Percentiles rank a stretch among this genome's conserved stretches.
Conservation (phyloP, 352 stramenopile species). For the Globisporangium heterothallicum region DNA sequence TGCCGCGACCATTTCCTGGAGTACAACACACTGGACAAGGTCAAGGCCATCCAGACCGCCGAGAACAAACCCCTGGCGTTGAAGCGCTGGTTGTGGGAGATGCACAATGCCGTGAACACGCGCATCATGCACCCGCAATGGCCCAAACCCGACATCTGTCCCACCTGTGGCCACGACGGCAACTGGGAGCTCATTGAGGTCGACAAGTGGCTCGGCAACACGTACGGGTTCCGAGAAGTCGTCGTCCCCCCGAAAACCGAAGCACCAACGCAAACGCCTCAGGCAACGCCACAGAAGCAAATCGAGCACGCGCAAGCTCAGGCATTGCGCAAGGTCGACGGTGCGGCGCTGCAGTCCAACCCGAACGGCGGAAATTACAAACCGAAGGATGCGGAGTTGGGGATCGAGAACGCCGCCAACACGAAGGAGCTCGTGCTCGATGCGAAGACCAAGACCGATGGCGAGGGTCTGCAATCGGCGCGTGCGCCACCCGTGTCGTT, state of each 20-base stretch:
- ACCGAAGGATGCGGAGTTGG: slow-evolving; percentile 61
- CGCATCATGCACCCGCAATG: slow-evolving; percentile 67
- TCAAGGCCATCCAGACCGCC: slow-evolving; percentile 59
- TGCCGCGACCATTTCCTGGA: slow-evolving; percentile 77
- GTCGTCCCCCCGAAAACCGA: slow-evolving; percentile 25
- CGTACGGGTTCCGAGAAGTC: slow-evolving; percentile 62
- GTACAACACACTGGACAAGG: slow-evolving; percentile 63
- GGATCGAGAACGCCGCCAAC: slow-evolving; percentile 62
- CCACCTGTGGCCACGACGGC: slow-evolving; percentile 55
- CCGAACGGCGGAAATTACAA: slow-evolving; percentile 27
- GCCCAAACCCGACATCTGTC: slow-evolving; percentile 68
- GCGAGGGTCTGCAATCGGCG: slow-evolving; percentile 32
- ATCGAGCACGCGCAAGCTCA: neutral
- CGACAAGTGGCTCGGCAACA: slow-evolving; percentile 67
- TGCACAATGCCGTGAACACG: slow-evolving; percentile 84
- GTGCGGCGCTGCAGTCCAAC: slow-evolving; percentile 6
- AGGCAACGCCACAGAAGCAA: slow-evolving; percentile 1
- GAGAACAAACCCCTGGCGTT: slow-evolving; percentile 61
- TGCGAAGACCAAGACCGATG: slow-evolving; percentile 29
- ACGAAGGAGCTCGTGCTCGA: slow-evolving; percentile 39
- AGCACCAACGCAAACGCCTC: slow-evolving; percentile 10
- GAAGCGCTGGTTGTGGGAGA: slow-evolving; percentile 78
- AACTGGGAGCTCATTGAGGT: slow-evolving; percentile 65
- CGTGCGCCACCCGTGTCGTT: slow-evolving; percentile 56
- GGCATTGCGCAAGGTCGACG: slow-evolving; percentile 21